Evolutionary conservation across 306 rosid genomes (phyloP).

Genomic region (Prinsepia uniflora): DNA sequence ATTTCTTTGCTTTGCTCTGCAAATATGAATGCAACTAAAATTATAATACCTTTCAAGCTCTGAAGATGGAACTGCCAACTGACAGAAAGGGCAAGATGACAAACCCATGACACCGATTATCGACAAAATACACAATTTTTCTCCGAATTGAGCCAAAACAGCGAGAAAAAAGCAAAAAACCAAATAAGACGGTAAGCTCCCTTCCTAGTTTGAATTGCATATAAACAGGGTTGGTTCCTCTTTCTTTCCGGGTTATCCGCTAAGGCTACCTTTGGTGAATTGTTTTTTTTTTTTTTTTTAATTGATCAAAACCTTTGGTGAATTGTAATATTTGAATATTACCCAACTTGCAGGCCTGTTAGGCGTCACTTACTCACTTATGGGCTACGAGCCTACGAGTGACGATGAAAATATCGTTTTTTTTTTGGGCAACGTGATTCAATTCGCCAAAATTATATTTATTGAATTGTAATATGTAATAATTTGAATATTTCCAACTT

Average conservation of each 20-base stretch:
- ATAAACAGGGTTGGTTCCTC: background rate
- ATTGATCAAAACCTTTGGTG: no score
- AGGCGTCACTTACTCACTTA: no score
- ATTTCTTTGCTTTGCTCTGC: background rate
- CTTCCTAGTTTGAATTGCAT: background rate
- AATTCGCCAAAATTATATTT: no score
- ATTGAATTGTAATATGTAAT: no score
- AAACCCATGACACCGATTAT: constrained; percentile 24
- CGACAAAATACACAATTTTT: background rate
- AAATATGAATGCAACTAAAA: background rate
- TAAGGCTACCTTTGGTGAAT: no score
- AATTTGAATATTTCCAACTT: no score
- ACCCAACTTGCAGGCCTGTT: no score
- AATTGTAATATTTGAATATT: no score
- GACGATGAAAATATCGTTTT: no score
- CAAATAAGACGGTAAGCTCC: background rate
- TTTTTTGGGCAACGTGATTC: no score
- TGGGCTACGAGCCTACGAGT: no score
- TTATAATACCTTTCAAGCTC: constrained; percentile 44
- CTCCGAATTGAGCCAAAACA: background rate
- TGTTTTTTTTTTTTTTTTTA: no score
- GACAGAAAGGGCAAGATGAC: constrained; percentile 52
- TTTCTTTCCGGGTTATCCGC: background rate
- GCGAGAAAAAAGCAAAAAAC: background rate
- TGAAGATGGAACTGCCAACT: constrained; percentile 35